Evolutionary conservation across 192 early-diverging fungal genomes (phyloP), one percentile per base, ranked within the genome.

Genomic region (Thamnidium elegans): DNA sequence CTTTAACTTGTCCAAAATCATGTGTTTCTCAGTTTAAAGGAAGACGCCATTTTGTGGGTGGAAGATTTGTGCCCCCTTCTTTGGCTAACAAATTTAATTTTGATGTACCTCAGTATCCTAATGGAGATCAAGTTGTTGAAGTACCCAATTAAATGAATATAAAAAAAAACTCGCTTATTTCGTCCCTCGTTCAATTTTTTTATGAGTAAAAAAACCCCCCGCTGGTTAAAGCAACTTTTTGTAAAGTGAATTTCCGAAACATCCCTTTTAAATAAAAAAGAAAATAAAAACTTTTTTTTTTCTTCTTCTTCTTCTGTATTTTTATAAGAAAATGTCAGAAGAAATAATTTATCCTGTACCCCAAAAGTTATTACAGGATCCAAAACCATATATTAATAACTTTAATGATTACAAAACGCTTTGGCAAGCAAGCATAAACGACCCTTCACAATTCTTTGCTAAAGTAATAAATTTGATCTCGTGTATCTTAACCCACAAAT

Each of bases 1-100:
- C 95, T 6, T 77, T 99, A 54, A 99, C 96, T 6, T 87, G 90
- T 1, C 97, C 97, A 52, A 99, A 99, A 73, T 60, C 78, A 31
- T 86, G 91, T 64, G 92, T 90, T 6, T 62, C 72, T 6, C 47
- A 75, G 9, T 96, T 92, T 68, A 77, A 65, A 6, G 95, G 94
- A 46, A 76, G 75, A 15, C 79, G 82, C 17, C 92, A 93, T 56
- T 93, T 88, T 55, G 77, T 98, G 39, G 95, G 96, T 5, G 94
- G 96, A 8, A 79, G 97, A 0, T 99, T 99, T 71, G 84, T 95
- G 6, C 88, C 94, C 1, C 88, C 81, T 44, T 75, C 78, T 3
- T 79, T 95, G 71, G 89, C 86, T 2, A 30, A 75, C 46, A 81
- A 87, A 55, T 89, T 78, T 62, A 79, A 76, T 7, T 78, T 98